Evolutionary conservation across 805 yeast genomes (phyloP).

Genomic region (Metschnikowia cerradonensis): DNA sequence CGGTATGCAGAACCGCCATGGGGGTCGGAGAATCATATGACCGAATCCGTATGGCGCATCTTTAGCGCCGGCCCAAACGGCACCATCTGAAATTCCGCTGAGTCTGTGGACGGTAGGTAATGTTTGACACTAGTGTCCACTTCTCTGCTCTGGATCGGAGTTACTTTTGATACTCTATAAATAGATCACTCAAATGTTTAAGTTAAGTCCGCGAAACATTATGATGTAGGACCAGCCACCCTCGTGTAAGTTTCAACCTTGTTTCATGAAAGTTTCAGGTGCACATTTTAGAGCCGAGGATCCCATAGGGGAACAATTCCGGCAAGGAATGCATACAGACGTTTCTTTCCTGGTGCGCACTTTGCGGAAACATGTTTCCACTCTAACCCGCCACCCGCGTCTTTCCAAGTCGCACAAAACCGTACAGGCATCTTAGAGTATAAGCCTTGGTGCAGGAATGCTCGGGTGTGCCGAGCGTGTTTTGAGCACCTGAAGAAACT

Average conservation of each 20-base stretch:
- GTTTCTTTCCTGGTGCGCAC: background rate
- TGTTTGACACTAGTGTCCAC: too few species aligned
- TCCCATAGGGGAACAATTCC: background rate
- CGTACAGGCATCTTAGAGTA: background rate
- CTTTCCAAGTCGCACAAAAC: background rate
- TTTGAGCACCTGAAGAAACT: background rate
- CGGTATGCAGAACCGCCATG: background rate
- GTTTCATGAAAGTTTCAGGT: too few species aligned
- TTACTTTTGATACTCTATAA: too few species aligned
- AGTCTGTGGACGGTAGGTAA: too few species aligned
- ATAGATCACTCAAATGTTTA: too few species aligned
- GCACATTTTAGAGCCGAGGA: too few species aligned
- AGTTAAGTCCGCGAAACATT: too few species aligned
- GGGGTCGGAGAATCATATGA: background rate
- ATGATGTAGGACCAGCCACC: too few species aligned
- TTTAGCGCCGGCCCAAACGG: background rate
- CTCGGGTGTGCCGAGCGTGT: background rate
- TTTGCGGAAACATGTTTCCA: background rate
- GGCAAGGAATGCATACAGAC: background rate
- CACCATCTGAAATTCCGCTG: background rate
- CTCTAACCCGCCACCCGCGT: background rate
- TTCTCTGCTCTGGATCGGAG: too few species aligned
- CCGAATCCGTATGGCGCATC: background rate
- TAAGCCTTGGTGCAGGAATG: background rate
- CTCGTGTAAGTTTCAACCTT: too few species aligned